Evolutionary conservation across 768 basidiomycete species (phyloP), one percentile per base, ranked within the genome.

Genomic region (Leccinellum luteum): DNA sequence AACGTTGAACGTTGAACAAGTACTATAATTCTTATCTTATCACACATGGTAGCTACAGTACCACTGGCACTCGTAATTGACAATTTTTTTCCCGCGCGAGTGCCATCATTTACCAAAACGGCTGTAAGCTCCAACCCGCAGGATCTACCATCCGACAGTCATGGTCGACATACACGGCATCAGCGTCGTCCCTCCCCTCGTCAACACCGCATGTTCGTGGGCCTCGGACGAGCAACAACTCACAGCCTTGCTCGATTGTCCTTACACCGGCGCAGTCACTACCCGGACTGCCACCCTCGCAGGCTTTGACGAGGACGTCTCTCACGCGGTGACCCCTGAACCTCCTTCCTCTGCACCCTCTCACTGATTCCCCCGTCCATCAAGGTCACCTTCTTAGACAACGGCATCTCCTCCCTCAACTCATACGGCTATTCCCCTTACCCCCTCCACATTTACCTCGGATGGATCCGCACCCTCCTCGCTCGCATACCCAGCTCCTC

Each of bases 391-490:
- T 88, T 91, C 61, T 59, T 82, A 45, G 73, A 71, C 38, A 73
- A 74, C 14, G 65, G 76, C 9, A 61, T 79, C 35, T 79, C 89
- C n/a, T 85, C 92, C 15, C 66, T 92, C 58, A 94, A 94, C 69
- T 89, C 87, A 0, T 94, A 90, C 71, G 92, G 92, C 23, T 95
- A 77, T 25, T 80, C 89, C 0, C 90, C 89, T 0, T 80, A 94
- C 73, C 93, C 90, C 8, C 92, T 91, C n/a, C 2, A 35, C 4
- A 25, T 25, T 4, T 25, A 25, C 25, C 25, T 25, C 25, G 4
- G 25, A 25, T 25, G 25, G 25, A 2, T 25, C 25, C 25, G 25
- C 85, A 19, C 82, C 88, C 10, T 94, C 25, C 25, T 25, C 25
- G 4, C 25, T 4, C 25, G 25, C 25, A 25, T 25, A 2, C 94